phyloP scores from a whole-genome alignment of 2,329 filamentous ascomycete species.

The Pseudogymnoascus sp. region DNA sequence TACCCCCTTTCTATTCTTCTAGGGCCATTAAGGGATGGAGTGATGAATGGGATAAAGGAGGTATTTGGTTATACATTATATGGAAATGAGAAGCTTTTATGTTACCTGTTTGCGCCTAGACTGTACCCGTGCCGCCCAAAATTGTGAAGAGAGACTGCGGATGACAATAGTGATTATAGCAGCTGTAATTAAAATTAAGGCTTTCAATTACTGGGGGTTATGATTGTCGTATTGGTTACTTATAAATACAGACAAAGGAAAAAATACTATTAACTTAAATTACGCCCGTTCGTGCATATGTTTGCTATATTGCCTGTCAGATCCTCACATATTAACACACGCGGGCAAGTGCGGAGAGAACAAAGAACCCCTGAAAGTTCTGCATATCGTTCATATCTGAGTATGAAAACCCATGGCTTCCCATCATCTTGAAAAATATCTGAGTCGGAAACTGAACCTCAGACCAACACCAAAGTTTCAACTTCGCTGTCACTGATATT shows the following conservation, averaged over 20 bases:
- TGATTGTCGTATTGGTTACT: too few species aligned
- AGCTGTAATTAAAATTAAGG: background rate
- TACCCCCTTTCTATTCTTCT: constrained; percentile 2
- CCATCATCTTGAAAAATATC: background rate
- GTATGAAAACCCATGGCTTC: background rate
- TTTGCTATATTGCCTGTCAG: background rate
- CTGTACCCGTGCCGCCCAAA: too few species aligned
- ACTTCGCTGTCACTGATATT: background rate
- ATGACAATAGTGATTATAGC: background rate
- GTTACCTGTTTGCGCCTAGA: background rate
- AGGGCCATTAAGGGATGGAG: constrained; percentile 2
- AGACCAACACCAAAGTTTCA: background rate
- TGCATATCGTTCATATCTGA: background rate
- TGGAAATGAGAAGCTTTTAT: constrained; percentile 6
- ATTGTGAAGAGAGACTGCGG: too few species aligned
- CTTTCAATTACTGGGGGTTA: background rate
- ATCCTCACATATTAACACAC: background rate
- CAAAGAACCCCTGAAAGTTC: background rate
- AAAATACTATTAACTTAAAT: too few species aligned
- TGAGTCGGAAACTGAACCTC: background rate
- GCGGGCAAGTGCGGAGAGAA: background rate
- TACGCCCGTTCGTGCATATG: background rate
- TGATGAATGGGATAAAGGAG: background rate
- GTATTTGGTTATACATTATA: constrained; percentile 8
- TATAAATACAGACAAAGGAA: too few species aligned